Percentiles rank a stretch among this genome's conserved stretches.
These are phyloP conservation scores for Plasmodium coatneyi DNA, from an alignment of 169 alveolate genomes.

Conservation along the genomic window DNA sequence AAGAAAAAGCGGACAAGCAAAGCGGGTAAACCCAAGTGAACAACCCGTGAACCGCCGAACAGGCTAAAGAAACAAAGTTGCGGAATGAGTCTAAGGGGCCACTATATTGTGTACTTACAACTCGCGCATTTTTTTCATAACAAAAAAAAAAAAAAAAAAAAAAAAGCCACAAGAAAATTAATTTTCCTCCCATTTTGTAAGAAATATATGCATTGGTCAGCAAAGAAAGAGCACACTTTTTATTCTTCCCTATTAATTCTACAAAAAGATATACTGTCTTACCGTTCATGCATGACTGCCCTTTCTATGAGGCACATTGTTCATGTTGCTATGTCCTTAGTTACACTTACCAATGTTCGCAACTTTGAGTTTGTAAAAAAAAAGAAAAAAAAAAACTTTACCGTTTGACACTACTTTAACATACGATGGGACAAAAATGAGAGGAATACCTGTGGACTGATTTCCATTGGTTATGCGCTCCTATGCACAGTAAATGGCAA, in stretches of 20 bases:
- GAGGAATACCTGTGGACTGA: background rate
- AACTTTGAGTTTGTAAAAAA: background rate
- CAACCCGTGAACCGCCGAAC: background rate
- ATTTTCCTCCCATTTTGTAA: background rate
- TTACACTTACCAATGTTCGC: background rate
- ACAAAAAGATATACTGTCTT: background rate
- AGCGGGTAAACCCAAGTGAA: background rate
- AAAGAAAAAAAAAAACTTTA: background rate
- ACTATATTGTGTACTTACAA: constrained; percentile 19
- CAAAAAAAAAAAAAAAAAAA: constrained; percentile 6
- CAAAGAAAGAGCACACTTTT: background rate
- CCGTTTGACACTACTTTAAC: background rate
- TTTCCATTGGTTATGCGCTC: constrained; percentile 25
- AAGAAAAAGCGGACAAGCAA: background rate
- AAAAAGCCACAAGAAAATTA: background rate
- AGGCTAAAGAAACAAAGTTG: background rate
- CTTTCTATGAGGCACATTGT: background rate
- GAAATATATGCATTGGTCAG: background rate
- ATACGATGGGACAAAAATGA: background rate
- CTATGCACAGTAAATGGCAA: constrained; percentile 17
- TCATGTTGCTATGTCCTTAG: background rate
- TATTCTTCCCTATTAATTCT: constrained; percentile 8
- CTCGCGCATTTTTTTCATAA: background rate
- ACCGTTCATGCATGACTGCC: background rate
- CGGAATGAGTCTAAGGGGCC: background rate